Conservation (phyloP, 1,139 yeast species). For the Debaryomyces robertsiae region DNA sequence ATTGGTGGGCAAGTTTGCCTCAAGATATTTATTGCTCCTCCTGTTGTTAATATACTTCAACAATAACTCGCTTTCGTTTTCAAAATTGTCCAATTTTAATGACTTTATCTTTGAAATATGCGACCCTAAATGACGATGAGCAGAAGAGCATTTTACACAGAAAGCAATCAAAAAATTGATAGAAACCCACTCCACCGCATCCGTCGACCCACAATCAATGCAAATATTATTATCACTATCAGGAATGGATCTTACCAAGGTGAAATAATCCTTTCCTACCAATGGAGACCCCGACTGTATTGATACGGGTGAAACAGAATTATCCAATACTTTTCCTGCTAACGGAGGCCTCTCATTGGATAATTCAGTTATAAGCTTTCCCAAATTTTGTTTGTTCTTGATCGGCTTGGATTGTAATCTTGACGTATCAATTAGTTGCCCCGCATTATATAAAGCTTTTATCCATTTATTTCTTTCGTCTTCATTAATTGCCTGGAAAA, state of each 20-base stretch:
- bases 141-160: slow-evolving; percentile 79
- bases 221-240: slow-evolving; percentile 66
- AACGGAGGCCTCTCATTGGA: slow-evolving; percentile 18
- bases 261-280: slow-evolving; percentile 33
- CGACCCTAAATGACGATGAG: slow-evolving; percentile 56
- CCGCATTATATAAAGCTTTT: slow-evolving; percentile 54
- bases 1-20: slow-evolving; percentile 22
- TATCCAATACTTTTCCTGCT: slow-evolving; percentile 23
- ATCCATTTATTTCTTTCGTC: slow-evolving; percentile 76
- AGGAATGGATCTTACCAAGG: slow-evolving; percentile 45
- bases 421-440: slow-evolving; percentile 39
- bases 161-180: slow-evolving; percentile 70
- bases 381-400: slow-evolving; percentile 15
- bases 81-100: slow-evolving; percentile 52
- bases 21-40: slow-evolving; percentile 40
- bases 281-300: slow-evolving; percentile 29
- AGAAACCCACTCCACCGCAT: slow-evolving; percentile 85
- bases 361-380: slow-evolving; percentile 14
- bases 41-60: slow-evolving; percentile 46
- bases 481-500: slow-evolving; percentile 75
- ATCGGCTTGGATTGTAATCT: slow-evolving; percentile 20
- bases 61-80: slow-evolving; percentile 41
- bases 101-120: slow-evolving; percentile 54
- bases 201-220: slow-evolving; percentile 74
- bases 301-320: slow-evolving; percentile 38